A percentile compares a stretch with the other conserved stretches of the same genome.
Evolutionary conservation across 345 rosid species (phyloP).

Genomic region (Schrenkiella parvula): DNA sequence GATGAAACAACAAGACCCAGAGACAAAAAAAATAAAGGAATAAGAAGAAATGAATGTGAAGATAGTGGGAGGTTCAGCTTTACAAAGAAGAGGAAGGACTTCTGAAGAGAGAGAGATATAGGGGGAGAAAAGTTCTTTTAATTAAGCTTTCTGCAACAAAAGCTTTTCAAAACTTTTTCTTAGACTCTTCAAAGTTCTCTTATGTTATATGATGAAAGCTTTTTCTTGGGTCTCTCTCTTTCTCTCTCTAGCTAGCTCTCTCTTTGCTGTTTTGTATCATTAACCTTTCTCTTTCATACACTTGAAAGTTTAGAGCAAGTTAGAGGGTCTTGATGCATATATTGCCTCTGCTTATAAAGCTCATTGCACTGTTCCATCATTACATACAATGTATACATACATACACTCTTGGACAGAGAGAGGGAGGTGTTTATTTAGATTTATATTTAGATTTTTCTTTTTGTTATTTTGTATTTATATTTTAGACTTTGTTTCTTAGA

Average conservation of each 20-base stretch:
- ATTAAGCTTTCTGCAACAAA: constrained; percentile 64
- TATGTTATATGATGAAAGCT: constrained; percentile 32
- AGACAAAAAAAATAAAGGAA: background rate
- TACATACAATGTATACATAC: constrained; percentile 27
- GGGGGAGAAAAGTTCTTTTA: constrained; percentile 38
- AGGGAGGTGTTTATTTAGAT: constrained; percentile 15
- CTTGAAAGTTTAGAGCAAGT: constrained; percentile 26
- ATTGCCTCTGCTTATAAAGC: constrained; percentile 33
- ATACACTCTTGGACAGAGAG: constrained; percentile 17
- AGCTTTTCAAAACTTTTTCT: constrained; percentile 50
- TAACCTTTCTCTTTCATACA: constrained; percentile 18
- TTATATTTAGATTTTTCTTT: constrained; percentile 32
- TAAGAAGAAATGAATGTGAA: constrained; percentile 9
- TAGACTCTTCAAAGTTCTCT: constrained; percentile 29
- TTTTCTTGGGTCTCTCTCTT: constrained; percentile 16
- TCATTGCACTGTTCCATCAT: constrained; percentile 30
- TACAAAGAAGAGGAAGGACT: constrained; percentile 31
- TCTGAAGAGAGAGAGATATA: constrained; percentile 23
- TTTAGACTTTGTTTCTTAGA: constrained; percentile 34
- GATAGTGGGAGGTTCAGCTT: constrained; percentile 62
- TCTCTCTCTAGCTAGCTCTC: constrained; percentile 19
- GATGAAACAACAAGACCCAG: constrained; percentile 23
- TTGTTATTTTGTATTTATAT: constrained; percentile 35
- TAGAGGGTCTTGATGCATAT: constrained; percentile 20
- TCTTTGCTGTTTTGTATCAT: constrained; percentile 22